Evolutionary conservation across 805 yeast species (phyloP), one percentile per base, ranked within the genome.

Genomic region (Wickerhamomyces tratensis): DNA sequence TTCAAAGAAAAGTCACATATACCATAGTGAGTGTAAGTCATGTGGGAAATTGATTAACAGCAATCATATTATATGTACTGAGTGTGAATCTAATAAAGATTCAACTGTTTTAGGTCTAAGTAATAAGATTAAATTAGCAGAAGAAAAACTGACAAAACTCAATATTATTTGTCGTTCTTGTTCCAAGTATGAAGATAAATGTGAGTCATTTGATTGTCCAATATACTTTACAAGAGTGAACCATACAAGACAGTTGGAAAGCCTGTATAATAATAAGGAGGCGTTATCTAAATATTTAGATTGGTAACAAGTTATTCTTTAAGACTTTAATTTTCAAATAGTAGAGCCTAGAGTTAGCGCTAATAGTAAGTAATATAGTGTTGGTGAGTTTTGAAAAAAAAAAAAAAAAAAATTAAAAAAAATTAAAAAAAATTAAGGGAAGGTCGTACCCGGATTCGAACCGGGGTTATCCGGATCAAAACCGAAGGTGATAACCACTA

Each of bases 391-490:
- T n/a, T n/a, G n/a, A n/a, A n/a, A n/a, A n/a, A n/a, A n/a, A n/a
- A n/a, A n/a, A n/a, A n/a, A n/a, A n/a, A 29, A 7, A 7, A 10
- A 29, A 29, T 7, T 29, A 29, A 29, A 29, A 29, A 29, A 10
- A 9, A 11, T 29, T 11, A 29, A 29, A 29, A 29, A 29, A 59
- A 52, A 42, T 20, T 20, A 20, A 20, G 20, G 20, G 20, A 34
- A 77, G 84, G 82, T 78, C 85, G 78, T 74, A 75, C 85, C 84
- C 84, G 84, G 85, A 77, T 76, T 79, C 86, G 86, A 79, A 79
- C 85, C 76, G 83, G 83, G 82, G 86, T 79, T 76, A 74, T 62
- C 62, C 74, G 76, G 76, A 69, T 71, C 76, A 71, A 69, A 71
- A 71, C 76, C 76, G 74, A 69, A 66, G 60, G 76, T 71, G 76